Percentiles rank a stretch among this genome's conserved stretches.
These are phyloP conservation scores for Xylaria hypoxylon DNA, from an alignment of 2,329 filamentous ascomycete species.

Conservation along the genomic window DNA sequence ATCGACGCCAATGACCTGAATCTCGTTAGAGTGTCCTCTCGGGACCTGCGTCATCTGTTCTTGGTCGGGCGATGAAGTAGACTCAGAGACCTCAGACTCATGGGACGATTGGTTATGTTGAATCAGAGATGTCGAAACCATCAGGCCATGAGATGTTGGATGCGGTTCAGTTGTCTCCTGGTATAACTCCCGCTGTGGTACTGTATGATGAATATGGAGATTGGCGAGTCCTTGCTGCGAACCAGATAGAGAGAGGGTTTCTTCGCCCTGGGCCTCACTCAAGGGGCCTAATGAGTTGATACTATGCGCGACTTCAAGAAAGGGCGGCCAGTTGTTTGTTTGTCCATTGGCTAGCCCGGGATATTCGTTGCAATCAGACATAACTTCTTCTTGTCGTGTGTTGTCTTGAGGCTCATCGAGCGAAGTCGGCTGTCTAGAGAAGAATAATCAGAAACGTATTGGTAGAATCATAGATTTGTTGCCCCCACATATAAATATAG, in stretches of 20 bases:
- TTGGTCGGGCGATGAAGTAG: background rate
- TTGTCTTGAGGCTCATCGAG: constrained; percentile 22
- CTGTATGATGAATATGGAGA: constrained; percentile 1
- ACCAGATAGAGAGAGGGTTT: constrained; percentile 12
- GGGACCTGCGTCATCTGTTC: constrained; percentile 1
- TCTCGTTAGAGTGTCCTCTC: constrained; percentile 7
- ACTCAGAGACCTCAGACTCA: constrained; percentile 5
- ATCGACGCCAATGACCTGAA: background rate
- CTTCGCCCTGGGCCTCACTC: constrained; percentile 16
- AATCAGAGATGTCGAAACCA: constrained; percentile 18
- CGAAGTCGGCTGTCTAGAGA: constrained; percentile 13
- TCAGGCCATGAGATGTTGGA: constrained; percentile 4
- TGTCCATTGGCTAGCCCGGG: constrained; percentile 29
- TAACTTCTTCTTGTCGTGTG: constrained; percentile 24
- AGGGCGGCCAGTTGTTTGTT: constrained; percentile 20
- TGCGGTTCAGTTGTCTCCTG: constrained; percentile 1
- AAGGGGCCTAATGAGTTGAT: constrained; percentile 7
- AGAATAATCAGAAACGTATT: constrained; percentile 36
- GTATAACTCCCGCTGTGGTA: constrained; percentile 17
- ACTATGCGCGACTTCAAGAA: constrained; percentile 4
- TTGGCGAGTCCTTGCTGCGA: constrained; percentile 14
- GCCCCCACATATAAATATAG: constrained; percentile 50
- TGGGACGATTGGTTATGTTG: constrained; percentile 3
- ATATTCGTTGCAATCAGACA: constrained; percentile 27
- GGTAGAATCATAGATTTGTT: background rate